Evolutionary conservation across 352 stramenopile genomes (phyloP), one percentile per base, ranked within the genome.

Genomic region (Pythium phragmitis): DNA sequence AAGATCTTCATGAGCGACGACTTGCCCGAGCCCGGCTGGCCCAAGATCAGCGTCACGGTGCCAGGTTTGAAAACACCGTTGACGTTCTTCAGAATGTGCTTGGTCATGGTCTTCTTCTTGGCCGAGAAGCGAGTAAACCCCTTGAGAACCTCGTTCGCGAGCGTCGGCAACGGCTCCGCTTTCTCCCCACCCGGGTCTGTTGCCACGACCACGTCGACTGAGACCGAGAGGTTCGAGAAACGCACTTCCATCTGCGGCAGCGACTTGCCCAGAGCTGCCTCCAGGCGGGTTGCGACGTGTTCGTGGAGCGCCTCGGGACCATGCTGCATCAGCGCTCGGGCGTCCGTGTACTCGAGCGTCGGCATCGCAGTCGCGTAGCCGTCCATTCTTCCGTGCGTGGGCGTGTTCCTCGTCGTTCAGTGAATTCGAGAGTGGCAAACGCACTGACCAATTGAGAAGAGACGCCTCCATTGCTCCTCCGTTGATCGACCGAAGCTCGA

Each of bases 241-340:
- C 76, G 74, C 17, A 85, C 63, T 21, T 85, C 74, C 67, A 82
- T 75, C 54, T 82, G 74, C 5, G 77, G 74, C 11, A 83, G 57
- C 19, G 28, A 7, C 11, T 47, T 53, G 9, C 75, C 72, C 8
- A 80, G 37, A 3, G 72, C 67, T 8, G 43, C 60, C 54, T 79
- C 67, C 43, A 80, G 46, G 7, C 46, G 52, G 0, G 45, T 65
- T 0, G 73, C 58, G 8, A 75, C 54, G 57, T 83, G 67, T 9
- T 68, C 54, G 37, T 83, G 73, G n/a, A 83, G 50, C 1, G 34
- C 67, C 7, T 71, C 67, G 1, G 72, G 65, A 7, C 73, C 73
- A 23, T 71, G 56, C 26, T 28, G 26, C 26, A 28, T 28, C 26
- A 28, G 26, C 26, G 26, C 26, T 28, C 26, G 26, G 26, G 26